phyloP scores from a whole-genome alignment of 805 yeast species.

The Lachancea quebecensis region DNA sequence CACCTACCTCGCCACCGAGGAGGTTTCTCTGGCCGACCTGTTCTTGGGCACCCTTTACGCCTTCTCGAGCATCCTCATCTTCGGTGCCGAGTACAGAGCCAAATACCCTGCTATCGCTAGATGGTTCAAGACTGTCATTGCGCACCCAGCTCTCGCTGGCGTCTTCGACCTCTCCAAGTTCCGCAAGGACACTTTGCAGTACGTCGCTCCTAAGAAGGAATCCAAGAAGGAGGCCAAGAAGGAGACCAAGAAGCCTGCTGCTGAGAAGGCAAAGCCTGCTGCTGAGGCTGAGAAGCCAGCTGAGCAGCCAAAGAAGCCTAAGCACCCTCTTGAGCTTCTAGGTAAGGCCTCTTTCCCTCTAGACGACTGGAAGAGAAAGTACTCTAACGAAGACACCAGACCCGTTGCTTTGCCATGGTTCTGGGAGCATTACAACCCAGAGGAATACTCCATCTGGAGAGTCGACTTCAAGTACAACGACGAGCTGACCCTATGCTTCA shows the following conservation, averaged over 20 bases:
- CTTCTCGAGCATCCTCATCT: constrained; percentile 39
- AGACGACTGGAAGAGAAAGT: constrained; percentile 90
- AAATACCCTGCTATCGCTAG: constrained; percentile 57
- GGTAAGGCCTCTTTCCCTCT: constrained; percentile 58
- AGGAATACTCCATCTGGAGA: constrained; percentile 90
- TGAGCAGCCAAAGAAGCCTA: constrained; percentile 57
- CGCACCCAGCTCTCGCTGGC: constrained; percentile 42
- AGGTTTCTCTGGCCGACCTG: constrained; percentile 37
- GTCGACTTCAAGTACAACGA: constrained; percentile 95
- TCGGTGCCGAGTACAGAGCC: constrained; percentile 59
- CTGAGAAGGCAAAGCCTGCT: constrained; percentile 5
- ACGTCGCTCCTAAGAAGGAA: constrained; percentile 62
- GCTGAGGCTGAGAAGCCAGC: constrained; percentile 5
- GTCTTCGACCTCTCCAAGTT: constrained; percentile 47
- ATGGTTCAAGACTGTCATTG: constrained; percentile 60
- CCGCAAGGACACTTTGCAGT: constrained; percentile 50
- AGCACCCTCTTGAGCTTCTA: constrained; percentile 83
- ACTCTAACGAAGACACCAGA: constrained; percentile 96
- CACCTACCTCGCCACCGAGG: constrained; percentile 74
- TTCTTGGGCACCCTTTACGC: constrained; percentile 16
- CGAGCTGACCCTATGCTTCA: constrained; percentile 89
- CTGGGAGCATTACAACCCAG: constrained; percentile 88
- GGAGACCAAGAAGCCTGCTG: constrained; percentile 32
- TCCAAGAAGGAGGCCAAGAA: constrained; percentile 39
- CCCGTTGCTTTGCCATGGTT: constrained; percentile 89